Percentiles rank a stretch among this genome's conserved stretches.
phyloP scores from a whole-genome alignment of 768 basidiomycete genomes.

The Leccinellum rugosiceps region DNA sequence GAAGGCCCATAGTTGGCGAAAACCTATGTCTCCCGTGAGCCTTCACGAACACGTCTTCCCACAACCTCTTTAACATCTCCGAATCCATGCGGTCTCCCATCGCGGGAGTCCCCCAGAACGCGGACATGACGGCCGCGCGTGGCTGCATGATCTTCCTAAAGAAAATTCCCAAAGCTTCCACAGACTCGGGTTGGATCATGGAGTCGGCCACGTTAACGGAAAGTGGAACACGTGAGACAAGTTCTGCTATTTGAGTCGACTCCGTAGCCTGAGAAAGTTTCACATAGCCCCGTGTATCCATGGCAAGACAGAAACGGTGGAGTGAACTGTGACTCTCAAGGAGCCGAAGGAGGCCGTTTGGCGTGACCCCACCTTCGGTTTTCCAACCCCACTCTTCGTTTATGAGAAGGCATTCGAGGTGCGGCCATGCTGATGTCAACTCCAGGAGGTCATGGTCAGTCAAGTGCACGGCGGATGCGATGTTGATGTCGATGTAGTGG shows the following conservation, averaged over 20 bases:
- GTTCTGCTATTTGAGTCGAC: neutral
- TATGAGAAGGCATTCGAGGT: constrained; percentile 12
- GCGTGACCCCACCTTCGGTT: constrained; percentile 14
- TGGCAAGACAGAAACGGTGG: constrained; percentile 7
- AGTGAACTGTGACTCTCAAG: constrained; percentile 6
- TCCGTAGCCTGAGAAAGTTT: neutral
- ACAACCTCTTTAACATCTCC: constrained; percentile 11
- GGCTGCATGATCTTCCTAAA: constrained; percentile 14
- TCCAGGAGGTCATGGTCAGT: constrained; percentile 8
- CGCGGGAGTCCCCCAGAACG: constrained; percentile 8
- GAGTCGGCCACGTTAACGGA: constrained; percentile 18
- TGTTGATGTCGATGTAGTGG: constrained; percentile 11
- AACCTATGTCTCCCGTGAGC: constrained; percentile 1
- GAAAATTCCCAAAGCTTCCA: constrained; percentile 15
- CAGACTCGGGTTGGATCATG: constrained; percentile 12
- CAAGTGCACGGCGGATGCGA: constrained; percentile 9
- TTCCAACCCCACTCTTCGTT: constrained; percentile 23
- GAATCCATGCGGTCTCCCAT: constrained; percentile 13
- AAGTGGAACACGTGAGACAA: constrained; percentile 4
- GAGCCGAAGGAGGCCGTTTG: constrained; percentile 14
- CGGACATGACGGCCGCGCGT: neutral
- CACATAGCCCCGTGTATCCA: constrained; percentile 12
- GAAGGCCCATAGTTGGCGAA: neutral
- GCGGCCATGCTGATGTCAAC: constrained; percentile 18
- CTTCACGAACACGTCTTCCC: constrained; percentile 22